phyloP scores from a whole-genome alignment of 2,329 filamentous ascomycete species.

The Aspergillus latus region DNA sequence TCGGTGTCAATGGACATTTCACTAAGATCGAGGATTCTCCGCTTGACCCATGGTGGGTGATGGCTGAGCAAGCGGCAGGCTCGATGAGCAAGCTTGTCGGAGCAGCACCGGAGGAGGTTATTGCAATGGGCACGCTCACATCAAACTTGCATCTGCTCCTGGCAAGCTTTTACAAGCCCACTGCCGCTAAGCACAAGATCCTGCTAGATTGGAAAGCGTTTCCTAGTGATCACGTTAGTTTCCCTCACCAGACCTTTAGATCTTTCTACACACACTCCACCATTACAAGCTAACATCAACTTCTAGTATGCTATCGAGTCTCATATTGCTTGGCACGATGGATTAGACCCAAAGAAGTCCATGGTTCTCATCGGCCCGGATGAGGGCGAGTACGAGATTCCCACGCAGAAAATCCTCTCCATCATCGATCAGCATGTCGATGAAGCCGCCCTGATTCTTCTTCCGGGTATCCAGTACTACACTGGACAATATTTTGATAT shows the following conservation, averaged over 20 bases:
- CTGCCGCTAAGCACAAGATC: constrained; percentile 65
- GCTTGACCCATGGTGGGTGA: constrained; percentile 70
- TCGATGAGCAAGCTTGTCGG: constrained; percentile 73
- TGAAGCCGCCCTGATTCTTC: constrained; percentile 70
- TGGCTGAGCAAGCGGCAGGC: constrained; percentile 70
- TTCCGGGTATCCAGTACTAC: constrained; percentile 89
- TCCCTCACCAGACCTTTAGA: neutral
- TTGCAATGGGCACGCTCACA: constrained; percentile 83
- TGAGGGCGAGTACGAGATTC: constrained; percentile 57
- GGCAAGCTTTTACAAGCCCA: constrained; percentile 77
- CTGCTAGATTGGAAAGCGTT: constrained; percentile 85
- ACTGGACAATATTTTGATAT: constrained; percentile 86
- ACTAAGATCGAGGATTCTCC: constrained; percentile 65
- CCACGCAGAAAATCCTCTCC: constrained; percentile 68
- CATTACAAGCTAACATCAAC: neutral
- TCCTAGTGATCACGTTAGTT: constrained; percentile 72
- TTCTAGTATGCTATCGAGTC: constrained; percentile 75
- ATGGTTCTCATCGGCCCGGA: constrained; percentile 72
- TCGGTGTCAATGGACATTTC: constrained; percentile 83
- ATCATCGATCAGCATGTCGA: constrained; percentile 72
- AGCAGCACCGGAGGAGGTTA: constrained; percentile 68
- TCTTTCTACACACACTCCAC: neutral
- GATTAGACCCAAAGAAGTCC: constrained; percentile 60
- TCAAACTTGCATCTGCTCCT: constrained; percentile 76
- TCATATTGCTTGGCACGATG: constrained; percentile 69